These are phyloP conservation scores for Nicotiana undulata DNA, from an alignment of 257 asterid species.

Conservation along the genomic window DNA sequence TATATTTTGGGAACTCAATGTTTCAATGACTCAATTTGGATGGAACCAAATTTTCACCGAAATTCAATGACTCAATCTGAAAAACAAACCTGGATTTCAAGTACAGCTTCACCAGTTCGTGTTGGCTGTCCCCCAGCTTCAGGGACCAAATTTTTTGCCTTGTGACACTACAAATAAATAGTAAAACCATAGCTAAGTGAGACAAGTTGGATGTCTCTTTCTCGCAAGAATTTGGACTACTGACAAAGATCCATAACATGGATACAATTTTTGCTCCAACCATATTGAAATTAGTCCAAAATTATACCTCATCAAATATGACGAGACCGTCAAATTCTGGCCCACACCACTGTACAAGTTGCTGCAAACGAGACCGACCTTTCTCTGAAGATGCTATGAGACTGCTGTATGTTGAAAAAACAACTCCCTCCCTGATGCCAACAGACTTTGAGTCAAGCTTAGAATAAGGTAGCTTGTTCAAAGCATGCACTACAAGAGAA, in stretches of 20 bases:
- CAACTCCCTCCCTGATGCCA: conserved; percentile 85
- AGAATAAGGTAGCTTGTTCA: conserved; percentile 97
- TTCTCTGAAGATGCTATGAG: conserved; percentile 98
- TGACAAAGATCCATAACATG: background rate
- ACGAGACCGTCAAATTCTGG: conserved; percentile 73
- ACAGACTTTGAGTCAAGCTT: conserved; percentile 89
- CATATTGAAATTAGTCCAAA: background rate
- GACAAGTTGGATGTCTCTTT: conserved; percentile 3
- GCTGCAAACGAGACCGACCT: conserved; percentile 90
- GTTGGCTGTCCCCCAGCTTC: conserved; percentile 97
- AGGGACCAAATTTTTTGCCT: conserved; percentile 96
- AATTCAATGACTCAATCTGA: conserved; percentile 1
- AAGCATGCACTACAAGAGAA: conserved; percentile 74
- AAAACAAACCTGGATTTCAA: conserved; percentile 80
- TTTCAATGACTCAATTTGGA: background rate
- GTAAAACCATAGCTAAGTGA: conserved; percentile 6
- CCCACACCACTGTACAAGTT: conserved; percentile 96
- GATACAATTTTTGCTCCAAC: background rate
- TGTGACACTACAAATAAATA: conserved; percentile 70
- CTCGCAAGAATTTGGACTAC: conserved; percentile 15
- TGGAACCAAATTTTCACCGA: background rate
- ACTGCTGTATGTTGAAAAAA: conserved; percentile 94
- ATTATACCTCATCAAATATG: conserved; percentile 86
- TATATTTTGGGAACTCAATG: background rate
- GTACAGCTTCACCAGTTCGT: conserved; percentile 98